Percentiles rank a stretch among this genome's conserved stretches.
Conservation (phyloP, 2,329 filamentous ascomycete species). For the Coniella vitis region DNA sequence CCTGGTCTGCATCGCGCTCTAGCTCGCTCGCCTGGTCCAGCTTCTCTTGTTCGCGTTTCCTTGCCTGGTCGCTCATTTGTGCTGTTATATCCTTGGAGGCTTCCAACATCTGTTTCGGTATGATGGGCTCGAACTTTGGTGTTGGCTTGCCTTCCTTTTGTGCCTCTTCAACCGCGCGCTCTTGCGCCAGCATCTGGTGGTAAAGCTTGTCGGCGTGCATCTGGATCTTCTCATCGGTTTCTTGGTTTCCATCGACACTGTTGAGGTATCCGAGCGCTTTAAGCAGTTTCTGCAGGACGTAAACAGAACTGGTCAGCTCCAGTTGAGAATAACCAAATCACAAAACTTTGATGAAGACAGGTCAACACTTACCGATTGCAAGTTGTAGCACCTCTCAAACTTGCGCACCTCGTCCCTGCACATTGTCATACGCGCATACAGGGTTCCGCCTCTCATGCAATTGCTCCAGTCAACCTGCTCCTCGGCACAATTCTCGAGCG, state of each 20-base stretch:
- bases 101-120: slow-evolving; percentile 31
- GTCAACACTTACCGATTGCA: slow-evolving; percentile 59
- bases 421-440: slow-evolving; percentile 65
- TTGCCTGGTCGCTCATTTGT: slow-evolving; percentile 39
- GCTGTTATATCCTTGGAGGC: slow-evolving; percentile 5
- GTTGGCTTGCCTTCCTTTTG: slow-evolving; percentile 52
- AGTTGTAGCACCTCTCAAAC: slow-evolving; percentile 82
- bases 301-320: background rate
- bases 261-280: slow-evolving; percentile 84
- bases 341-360: background rate
- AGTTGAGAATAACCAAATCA: background rate
- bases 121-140: slow-evolving; percentile 53
- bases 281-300: slow-evolving; percentile 66
- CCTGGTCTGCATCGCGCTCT: slow-evolving; percentile 56
- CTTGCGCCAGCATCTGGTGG: slow-evolving; percentile 78
- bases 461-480: slow-evolving; percentile 77
- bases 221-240: slow-evolving; percentile 81
- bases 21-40: slow-evolving; percentile 51
- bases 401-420: slow-evolving; percentile 69
- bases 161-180: slow-evolving; percentile 64
- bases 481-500: slow-evolving; percentile 86
- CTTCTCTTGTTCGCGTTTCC: slow-evolving; percentile 45
- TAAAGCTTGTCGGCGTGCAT: slow-evolving; percentile 93
- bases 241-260: slow-evolving; percentile 53
- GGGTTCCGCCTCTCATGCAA: slow-evolving; percentile 71